phyloP scores from a whole-genome alignment of 371 early-diverging fungal genomes.

The Chytridium lagenaria region DNA sequence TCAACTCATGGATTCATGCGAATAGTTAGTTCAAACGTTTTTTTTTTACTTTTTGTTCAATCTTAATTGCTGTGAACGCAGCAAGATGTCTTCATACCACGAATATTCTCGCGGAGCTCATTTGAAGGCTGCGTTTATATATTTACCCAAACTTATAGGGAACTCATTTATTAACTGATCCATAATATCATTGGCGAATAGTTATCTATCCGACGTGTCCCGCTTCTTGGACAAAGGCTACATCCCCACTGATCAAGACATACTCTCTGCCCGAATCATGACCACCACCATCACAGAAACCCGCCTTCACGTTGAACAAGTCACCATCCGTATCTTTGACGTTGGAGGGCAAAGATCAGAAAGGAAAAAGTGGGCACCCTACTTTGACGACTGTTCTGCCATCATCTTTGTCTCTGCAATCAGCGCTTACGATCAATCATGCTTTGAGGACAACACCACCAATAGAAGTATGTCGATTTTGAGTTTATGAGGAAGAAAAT shows the following conservation, averaged over 20 bases:
- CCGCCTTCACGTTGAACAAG: constrained; percentile 26
- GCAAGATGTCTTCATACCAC: too few relatives aligned
- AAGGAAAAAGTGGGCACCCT: constrained; percentile 95
- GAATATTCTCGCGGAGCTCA: too few relatives aligned
- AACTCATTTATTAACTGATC: too few relatives aligned
- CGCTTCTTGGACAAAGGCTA: constrained; percentile 33
- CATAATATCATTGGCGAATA: too few relatives aligned
- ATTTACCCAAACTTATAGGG: too few relatives aligned
- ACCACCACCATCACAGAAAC: constrained; percentile 75
- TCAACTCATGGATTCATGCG: constrained; percentile 89
- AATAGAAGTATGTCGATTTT: constrained; percentile 45
- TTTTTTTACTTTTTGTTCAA: neutral
- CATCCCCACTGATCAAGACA: constrained; percentile 71
- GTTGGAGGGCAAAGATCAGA: constrained; percentile 56
- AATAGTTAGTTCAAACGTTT: constrained; percentile 72
- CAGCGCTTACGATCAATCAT: constrained; percentile 74
- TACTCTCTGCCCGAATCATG: constrained; percentile 80
- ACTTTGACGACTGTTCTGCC: constrained; percentile 71
- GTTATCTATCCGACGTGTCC: neutral
- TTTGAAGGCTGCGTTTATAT: too few relatives aligned
- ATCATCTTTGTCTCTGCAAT: constrained; percentile 71
- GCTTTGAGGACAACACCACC: constrained; percentile 66
- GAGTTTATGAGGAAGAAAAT: neutral
- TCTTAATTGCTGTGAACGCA: too few relatives aligned
- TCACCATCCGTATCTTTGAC: constrained; percentile 50